These are phyloP conservation scores for Rhodotorula toruloides DNA, from an alignment of 768 basidiomycete species.

Conservation along the genomic window DNA sequence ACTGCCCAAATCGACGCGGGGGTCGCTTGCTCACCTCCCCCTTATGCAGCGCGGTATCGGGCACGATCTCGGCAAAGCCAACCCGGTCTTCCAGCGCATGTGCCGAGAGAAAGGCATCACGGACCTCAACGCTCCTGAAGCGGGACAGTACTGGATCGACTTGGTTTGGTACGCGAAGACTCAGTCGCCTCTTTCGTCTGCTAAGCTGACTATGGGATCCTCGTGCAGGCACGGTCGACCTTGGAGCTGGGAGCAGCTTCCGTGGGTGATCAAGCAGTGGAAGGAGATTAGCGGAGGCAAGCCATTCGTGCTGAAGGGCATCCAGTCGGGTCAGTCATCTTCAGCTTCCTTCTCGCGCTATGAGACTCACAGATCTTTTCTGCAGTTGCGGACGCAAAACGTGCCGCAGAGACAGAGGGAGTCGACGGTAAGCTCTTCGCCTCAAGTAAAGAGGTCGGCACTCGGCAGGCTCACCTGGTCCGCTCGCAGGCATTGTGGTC, in stretches of 20 bases:
- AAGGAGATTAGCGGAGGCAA: constrained; percentile 49
- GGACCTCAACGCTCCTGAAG: constrained; percentile 15
- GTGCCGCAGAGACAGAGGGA: constrained; percentile 58
- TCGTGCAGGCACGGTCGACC: constrained; percentile 48
- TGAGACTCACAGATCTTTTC: constrained; percentile 49
- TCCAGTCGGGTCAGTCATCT: constrained; percentile 17
- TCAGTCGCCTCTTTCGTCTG: neutral
- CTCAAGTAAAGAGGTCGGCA: neutral
- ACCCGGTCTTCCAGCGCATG: constrained; percentile 54
- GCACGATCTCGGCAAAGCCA: constrained; percentile 53
- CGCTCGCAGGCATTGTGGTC: constrained; percentile 46
- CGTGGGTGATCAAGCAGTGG: constrained; percentile 55
- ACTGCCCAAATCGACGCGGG: no score
- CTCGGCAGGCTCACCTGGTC: neutral
- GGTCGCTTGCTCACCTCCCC: no score
- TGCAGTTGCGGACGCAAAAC: constrained; percentile 59
- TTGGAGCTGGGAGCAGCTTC: constrained; percentile 56
- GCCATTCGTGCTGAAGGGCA: constrained; percentile 57
- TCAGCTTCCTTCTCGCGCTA: constrained; percentile 47
- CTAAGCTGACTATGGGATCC: neutral
- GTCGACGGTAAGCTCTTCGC: constrained; percentile 60
- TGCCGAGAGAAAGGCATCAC: constrained; percentile 43
- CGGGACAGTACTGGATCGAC: constrained; percentile 42
- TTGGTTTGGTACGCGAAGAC: constrained; percentile 33
- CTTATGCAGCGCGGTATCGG: constrained; percentile 45